Evolutionary conservation across 805 yeast species (phyloP).

Genomic region (Saturnispora ahearnii): DNA sequence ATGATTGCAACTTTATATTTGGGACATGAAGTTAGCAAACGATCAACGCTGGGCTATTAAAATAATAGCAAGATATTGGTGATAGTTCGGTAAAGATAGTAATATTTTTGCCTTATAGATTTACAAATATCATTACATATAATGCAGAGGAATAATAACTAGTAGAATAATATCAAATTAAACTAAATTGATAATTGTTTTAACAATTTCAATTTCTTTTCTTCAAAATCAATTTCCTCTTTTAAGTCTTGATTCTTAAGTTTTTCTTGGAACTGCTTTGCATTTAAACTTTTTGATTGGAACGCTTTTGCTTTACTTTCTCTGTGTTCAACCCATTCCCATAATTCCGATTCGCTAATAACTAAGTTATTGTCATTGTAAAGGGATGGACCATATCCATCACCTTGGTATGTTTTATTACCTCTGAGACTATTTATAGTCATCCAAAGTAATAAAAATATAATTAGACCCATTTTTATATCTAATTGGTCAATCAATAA

Average conservation of each 20-base stretch:
- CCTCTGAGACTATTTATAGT: constrained; percentile 13
- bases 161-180: neutral
- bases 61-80: too few species aligned
- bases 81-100: too few species aligned
- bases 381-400: constrained; percentile 1
- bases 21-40: too few species aligned
- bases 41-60: too few species aligned
- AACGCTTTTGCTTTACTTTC: neutral
- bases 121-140: neutral
- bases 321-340: constrained; percentile 59
- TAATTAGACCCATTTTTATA: constrained; percentile 15
- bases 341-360: constrained; percentile 50
- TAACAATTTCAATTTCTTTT: constrained; percentile 2
- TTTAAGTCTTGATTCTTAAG: constrained; percentile 5
- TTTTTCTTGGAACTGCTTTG: neutral
- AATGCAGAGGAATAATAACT: neutral
- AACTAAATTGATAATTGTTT: neutral
- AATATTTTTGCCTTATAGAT: neutral
- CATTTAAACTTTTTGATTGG: neutral
- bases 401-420: neutral
- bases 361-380: constrained; percentile 25
- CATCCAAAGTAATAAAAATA: constrained; percentile 16
- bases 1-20: too few species aligned
- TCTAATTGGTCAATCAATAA: constrained; percentile 18
- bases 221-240: constrained; percentile 6